Conservation (phyloP, 306 rosid genomes). For the Cicer chorassanicum region DNA sequence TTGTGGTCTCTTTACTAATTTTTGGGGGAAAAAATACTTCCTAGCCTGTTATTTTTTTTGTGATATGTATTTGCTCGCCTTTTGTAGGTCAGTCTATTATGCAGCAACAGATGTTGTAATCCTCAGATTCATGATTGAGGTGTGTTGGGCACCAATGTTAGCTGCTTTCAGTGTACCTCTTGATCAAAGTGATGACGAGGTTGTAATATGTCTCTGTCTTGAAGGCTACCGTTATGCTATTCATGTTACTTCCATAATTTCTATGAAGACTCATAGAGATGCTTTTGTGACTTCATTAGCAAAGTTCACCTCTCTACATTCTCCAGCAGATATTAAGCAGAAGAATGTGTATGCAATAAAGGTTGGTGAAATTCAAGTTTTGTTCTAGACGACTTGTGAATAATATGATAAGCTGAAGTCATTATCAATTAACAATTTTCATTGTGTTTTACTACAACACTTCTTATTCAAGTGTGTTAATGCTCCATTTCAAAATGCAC, state of each 20-base stretch:
- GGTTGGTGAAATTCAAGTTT: constrained; percentile 64
- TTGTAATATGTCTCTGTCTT: constrained; percentile 81
- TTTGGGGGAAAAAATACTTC: neutral
- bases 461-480: constrained; percentile 11
- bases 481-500: constrained; percentile 35
- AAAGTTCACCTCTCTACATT: constrained; percentile 94
- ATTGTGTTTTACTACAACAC: constrained; percentile 26
- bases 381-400: constrained; percentile 37
- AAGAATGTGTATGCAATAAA: constrained; percentile 90
- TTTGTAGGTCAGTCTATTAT: constrained; percentile 90
- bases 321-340: constrained; percentile 97
- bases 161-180: constrained; percentile 99
- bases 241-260: constrained; percentile 93
- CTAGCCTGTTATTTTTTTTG: neutral
- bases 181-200: constrained; percentile 96
- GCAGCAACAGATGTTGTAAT: constrained; percentile 95
- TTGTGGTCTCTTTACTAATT: constrained; percentile 13
- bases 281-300: constrained; percentile 97
- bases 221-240: constrained; percentile 94
- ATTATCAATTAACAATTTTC: constrained; percentile 17
- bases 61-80: constrained; percentile 44
- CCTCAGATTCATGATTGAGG: constrained; percentile 96
- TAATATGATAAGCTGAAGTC: constrained; percentile 17
- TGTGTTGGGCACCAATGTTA: constrained; percentile 99
- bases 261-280: constrained; percentile 99